Evolutionary conservation across 768 basidiomycete genomes (phyloP), one percentile per base, ranked within the genome.

Genomic region (Lactarius hatsudake): DNA sequence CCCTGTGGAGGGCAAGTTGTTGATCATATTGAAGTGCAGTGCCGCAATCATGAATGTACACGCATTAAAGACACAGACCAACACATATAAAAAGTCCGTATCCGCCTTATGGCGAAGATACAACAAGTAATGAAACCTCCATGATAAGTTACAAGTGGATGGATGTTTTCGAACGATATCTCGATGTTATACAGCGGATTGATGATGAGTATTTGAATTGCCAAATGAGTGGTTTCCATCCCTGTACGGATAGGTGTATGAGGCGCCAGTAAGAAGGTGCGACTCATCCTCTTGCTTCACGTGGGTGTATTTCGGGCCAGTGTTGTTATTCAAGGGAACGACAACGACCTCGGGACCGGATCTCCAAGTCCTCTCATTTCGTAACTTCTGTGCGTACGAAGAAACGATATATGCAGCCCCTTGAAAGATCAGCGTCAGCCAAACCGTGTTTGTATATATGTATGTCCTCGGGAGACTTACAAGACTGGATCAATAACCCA

Each of bases 401-500:
- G 67, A 42, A 30, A 69, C 62, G 63, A 70, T 68, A 57, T 61
- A 61, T 5, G 67, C 38, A 18, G 69, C 66, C 66, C 69, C 69
- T 70, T 43, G 17, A 3, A 42, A 28, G 4, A 15, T 30, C 32
- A 12, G 17, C 17, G 9, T 65, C 38, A 66, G 60, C 23, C 51
- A 28, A 42, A 20, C 32, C n/a, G 7, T 23, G 30, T 8, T 17
- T 20, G 12, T 13, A 15, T 18, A 8, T 13, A 36, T 42, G 7
- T 53, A 2, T 26, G 26, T 28, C 51, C 23, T 7, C 51, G 17
- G 2, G 53, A 20, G 5, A 64, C 69, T 61, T 59, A 70, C 69
- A 70, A 17, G 43, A 0, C 32, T 70, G 69, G 13, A 70, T 63
- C 17, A 51, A 12, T 45, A 70, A 36, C 2, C 59, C 67, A 3